Evolutionary conservation across 306 rosid species (phyloP), one percentile per base, ranked within the genome.

Genomic region (Gleditsia sinensis): DNA sequence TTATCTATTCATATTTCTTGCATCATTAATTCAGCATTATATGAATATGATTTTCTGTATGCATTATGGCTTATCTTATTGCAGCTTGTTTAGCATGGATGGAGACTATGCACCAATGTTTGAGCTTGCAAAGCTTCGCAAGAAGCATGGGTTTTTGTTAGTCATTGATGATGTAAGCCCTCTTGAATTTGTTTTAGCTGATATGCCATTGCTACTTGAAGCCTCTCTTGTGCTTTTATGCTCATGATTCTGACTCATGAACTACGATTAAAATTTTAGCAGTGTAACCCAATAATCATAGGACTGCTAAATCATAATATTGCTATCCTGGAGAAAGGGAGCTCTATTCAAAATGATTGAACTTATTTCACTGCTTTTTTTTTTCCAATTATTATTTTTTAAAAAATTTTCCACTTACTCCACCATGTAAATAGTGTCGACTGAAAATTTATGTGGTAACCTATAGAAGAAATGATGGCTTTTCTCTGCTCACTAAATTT

Each of bases 51-150:
- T 48, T 72, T 65, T 59, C 14, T 25, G 6, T 72, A 51, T 64
- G 46, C 24, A 36, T 56, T 71, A 49, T 78, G 33, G 69, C 73
- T 80, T 20, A 48, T 75, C 55, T 49, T 59, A 23, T 75, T 71
- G 74, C 92, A 94, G 98, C 89, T 86, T 94, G 88, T 94, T 94
- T 86, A 94, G 98, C 84, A 94, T 94, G 98, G 98, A 94, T 69
- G 96, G 97, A 45, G 98, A 94, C 87, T 90, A 81, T 74, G 96
- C 97, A 37, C 97, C 98, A 25, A 80, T 94, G 90, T 70, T 40
- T 25, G 93, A 88, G 74, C 96, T 94, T 58, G 96, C 81, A 71
- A 83, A 76, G 30, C 93, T 94, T 46, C 91, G 98, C 43, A 84
- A 83, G 80, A 85, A 87, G 79, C 88, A 92, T 82, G 85, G 75